Evolutionary conservation across 164 flowering plant genomes (phyloP), one percentile per base, ranked within the genome.

Genomic region (Vitis cinerea): DNA sequence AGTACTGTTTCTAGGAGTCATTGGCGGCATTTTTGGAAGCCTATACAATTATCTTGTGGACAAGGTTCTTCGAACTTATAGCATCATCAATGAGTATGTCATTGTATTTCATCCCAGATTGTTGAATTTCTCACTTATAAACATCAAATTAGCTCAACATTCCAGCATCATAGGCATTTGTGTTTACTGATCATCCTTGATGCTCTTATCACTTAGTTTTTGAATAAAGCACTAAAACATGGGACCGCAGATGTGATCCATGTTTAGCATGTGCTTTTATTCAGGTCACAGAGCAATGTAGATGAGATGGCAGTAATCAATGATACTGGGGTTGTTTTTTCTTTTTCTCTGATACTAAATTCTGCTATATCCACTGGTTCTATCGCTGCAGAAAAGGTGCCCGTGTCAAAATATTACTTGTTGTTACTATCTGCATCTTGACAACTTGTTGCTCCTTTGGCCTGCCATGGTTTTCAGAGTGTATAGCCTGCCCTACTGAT

Each of bases 1-100:
- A 27, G 76, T 74, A n/a, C 4, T 74, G 3, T 48, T 73, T 19
- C 66, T 80, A 9, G 83, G 80, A 52, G 58, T 71, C 52, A 50
- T 80, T 63, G 83, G 81, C 0, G 81, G 83, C 23, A 13, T 78
- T 64, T 65, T 77, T 13, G 81, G 83, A 53, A 75, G 81, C 67
- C 31, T 80, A 3, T 75, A 80, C 29, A 80, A 80, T 59, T 75
- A 67, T 59, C 62, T 74, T 16, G 66, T 80, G 19, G 72, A 78
- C 69, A 80, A 78, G 75, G 72, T 77, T 17, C 74, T 80, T 55
- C 74, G 83, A 23, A 54, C 69, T 11, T 80, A 80, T 59, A 77
- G 72, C 68, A 61, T 69, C 67, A 77, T 80, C 29, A 77, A 77
- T 16, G 78, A 76, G 82, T 79, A 76, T 12, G 78, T 74, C 30